Base-by-base conservation (phyloP, 495 filamentous ascomycete genomes). In the Entonaema liquescens region DNA sequence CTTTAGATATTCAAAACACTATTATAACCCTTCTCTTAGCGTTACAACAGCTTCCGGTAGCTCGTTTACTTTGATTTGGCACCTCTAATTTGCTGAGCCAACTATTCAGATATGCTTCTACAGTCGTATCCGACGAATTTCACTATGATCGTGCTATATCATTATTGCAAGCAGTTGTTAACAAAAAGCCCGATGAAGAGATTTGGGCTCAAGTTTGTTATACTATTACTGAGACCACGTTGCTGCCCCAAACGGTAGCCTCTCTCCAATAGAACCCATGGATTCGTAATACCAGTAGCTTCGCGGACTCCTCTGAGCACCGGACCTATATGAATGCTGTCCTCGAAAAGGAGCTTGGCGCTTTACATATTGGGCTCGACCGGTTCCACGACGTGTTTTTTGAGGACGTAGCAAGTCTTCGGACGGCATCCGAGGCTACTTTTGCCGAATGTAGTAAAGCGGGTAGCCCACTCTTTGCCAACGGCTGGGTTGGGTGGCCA, bases 291-390 rank as follows among this genome's bases (percentile, higher is more conserved):
- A 80, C 78, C 40, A 74, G 77, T 71, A 80, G 80, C 69, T 80
- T 83, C 64, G 75, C 66, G 42, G 80, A 83, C 61, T 80, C 79
- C 21, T 83, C 80, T 23, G 77, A 85, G 70, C 62, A 80, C 59
- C 74, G 76, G 56, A 77, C 78, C 60, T 38, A 84, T 65, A 59
- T 84, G 38, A 78, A 84, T 69, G 59, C 38, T 26, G 71, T 82
- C 21, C 68, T 86, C n/a, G 81, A 75, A 71, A 60, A 74, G 62
- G 79, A 83, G 59, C 71, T 83, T 53, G 76, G 79, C 31, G 11
- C 73, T 62, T 66, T 77, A 61, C 80, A 80, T 67, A 70, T 81
- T 62, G 76, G 76, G 59, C 65, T 83, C 59, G 74, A 52, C 70
- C 13, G 49, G 62, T 83, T 81, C 65, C 66, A 72, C 65, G 62